A percentile compares a stretch with the other conserved stretches of the same genome.
Conservation (phyloP, 345 rosid genomes). For the Aurinia saxatilis region DNA sequence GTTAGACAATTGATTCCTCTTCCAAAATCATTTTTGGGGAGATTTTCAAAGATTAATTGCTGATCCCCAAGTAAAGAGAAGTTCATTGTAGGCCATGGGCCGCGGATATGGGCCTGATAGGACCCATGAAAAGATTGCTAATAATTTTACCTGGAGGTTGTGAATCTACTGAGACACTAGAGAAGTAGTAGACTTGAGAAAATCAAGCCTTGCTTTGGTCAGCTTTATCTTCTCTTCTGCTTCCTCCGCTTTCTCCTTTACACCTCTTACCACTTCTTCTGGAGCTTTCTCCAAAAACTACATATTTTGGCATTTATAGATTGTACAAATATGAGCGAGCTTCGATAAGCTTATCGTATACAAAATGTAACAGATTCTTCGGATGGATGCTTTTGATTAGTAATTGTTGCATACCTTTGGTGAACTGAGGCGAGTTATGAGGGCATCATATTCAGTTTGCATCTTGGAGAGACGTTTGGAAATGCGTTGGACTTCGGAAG, state of each 20-base stretch:
- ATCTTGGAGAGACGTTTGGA: constrained; percentile 83
- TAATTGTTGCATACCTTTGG: constrained; percentile 41
- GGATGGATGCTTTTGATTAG: background rate
- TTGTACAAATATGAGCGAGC: background rate
- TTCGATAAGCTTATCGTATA: background rate
- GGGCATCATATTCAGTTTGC: constrained; percentile 75
- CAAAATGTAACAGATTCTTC: background rate
- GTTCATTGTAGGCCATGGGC: background rate
- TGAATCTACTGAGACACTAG: constrained; percentile 42
- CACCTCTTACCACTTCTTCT: constrained; percentile 70
- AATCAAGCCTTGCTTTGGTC: constrained; percentile 62
- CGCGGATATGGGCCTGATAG: background rate
- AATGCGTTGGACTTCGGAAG: constrained; percentile 84
- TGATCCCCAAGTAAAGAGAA: background rate
- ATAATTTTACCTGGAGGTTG: background rate
- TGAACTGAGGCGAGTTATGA: constrained; percentile 68
- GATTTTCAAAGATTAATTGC: background rate
- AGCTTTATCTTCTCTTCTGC: constrained; percentile 83
- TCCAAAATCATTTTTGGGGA: background rate
- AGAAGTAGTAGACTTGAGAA: constrained; percentile 69
- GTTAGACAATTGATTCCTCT: constrained; percentile 3
- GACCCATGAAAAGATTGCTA: background rate
- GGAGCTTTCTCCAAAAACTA: constrained; percentile 91
- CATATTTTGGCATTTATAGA: background rate
- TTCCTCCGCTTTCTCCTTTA: constrained; percentile 75